Evolutionary conservation across 495 filamentous ascomycete species (phyloP).

Genomic region (Penicillium robsamsonii): DNA sequence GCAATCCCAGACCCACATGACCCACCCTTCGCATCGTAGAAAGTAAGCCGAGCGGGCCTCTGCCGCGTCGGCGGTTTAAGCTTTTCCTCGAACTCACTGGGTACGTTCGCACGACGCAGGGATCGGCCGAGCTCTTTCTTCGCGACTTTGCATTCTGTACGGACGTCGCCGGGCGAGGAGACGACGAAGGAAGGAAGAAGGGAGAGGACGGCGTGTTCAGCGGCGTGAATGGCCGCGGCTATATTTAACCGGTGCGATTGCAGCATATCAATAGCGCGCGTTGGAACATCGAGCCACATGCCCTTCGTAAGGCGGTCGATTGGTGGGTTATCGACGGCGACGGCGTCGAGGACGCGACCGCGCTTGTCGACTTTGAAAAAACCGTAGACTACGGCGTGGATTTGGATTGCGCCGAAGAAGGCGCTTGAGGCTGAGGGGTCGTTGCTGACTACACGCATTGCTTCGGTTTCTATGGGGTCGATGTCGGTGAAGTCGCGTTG

Average conservation of each 20-base stretch:
- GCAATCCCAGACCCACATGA: slow-evolving; percentile 79
- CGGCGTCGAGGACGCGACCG: slow-evolving; percentile 83
- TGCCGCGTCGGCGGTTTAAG: slow-evolving; percentile 61
- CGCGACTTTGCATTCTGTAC: slow-evolving; percentile 94
- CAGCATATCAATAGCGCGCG: slow-evolving; percentile 74
- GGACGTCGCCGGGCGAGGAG: slow-evolving; percentile 80
- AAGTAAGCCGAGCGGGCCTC: slow-evolving; percentile 82
- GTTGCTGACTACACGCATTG: slow-evolving; percentile 62
- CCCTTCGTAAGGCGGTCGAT: slow-evolving; percentile 81
- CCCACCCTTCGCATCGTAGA: slow-evolving; percentile 93
- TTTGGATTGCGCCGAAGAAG: slow-evolving; percentile 80
- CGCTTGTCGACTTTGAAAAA: slow-evolving; percentile 92
- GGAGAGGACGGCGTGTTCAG: slow-evolving; percentile 84
- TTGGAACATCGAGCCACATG: slow-evolving; percentile 95
- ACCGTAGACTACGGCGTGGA: slow-evolving; percentile 84
- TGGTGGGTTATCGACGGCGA: slow-evolving; percentile 89
- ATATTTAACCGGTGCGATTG: slow-evolving; percentile 68
- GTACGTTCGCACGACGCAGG: slow-evolving; percentile 30
- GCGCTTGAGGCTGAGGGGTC: slow-evolving; percentile 54
- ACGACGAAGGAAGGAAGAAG: slow-evolving; percentile 89
- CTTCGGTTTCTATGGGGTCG: slow-evolving; percentile 86
- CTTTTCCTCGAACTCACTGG: slow-evolving; percentile 17
- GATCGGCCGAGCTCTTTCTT: slow-evolving; percentile 54
- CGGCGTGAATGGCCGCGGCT: slow-evolving; percentile 89
- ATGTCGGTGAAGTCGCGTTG: slow-evolving; percentile 95